Conservation (phyloP, 371 early-diverging fungal species). For the Zychaea mexicana region DNA sequence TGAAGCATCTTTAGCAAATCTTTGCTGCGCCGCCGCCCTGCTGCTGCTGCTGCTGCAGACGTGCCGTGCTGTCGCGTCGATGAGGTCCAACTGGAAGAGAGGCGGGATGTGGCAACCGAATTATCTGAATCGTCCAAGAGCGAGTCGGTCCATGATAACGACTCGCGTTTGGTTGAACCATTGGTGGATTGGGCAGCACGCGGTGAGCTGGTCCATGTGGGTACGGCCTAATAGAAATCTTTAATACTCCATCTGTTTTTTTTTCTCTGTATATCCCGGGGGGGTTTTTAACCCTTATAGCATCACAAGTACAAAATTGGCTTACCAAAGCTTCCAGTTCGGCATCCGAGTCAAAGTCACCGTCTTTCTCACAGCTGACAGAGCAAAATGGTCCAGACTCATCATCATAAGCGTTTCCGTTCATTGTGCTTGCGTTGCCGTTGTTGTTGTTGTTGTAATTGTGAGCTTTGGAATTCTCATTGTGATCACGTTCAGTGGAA, state of each 20-base stretch:
- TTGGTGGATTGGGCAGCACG: slow-evolving; percentile 17
- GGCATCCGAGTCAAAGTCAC: slow-evolving; percentile 21
- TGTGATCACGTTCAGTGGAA: not conserved
- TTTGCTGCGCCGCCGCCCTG: slow-evolving; percentile 26
- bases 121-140: slow-evolving; percentile 48
- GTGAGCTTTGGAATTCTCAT: slow-evolving; percentile 3
- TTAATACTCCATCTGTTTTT: not conserved
- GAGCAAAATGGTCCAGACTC: not conserved
- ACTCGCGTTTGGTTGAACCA: slow-evolving; percentile 32
- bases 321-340: slow-evolving; percentile 49
- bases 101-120: slow-evolving; percentile 32
- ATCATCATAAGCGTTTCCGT: not conserved
- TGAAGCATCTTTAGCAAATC: slow-evolving; percentile 53
- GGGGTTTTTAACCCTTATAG: too few relatives aligned
- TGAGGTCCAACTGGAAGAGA: slow-evolving; percentile 18
- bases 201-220: slow-evolving; percentile 43
- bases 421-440: not conserved
- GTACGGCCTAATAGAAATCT: slow-evolving; percentile 35
- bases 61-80: not conserved
- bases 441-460: slow-evolving; percentile 9
- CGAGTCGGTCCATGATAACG: slow-evolving; percentile 42
- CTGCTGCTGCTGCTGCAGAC: not conserved
- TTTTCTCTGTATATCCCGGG: too few relatives aligned
- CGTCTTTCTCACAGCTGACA: not conserved
- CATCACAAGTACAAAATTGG: too few relatives aligned